Base-by-base conservation (phyloP, 164 flowering plant species). In the Pachysandra terminalis region DNA sequence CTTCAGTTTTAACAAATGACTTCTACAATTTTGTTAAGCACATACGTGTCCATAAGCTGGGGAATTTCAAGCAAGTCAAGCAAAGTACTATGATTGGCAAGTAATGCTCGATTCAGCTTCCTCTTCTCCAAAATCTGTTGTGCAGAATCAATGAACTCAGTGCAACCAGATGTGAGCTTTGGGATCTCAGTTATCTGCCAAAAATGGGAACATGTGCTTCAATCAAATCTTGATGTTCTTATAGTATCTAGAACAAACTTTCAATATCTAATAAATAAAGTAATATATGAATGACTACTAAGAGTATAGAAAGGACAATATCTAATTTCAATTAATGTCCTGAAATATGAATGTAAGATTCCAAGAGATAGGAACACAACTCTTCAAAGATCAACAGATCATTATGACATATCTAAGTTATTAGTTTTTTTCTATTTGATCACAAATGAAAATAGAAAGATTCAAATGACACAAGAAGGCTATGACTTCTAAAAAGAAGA, bases 31-130 rank as follows among this genome's bases (percentile, higher is more conserved):
- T 62, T 67, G n/a, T 56, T 56, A 75, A 81, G 24, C 65, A 85
- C 93, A 74, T 87, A 95, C 99, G 99, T 93, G 87, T 95, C 99
- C 98, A 95, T 92, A 70, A 95, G 97, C 82, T 95, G 99, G 78
- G 99, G 99, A 72, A 95, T 95, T 81, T 95, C 99, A 69, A 95
- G 98, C 84, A 95, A 82, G 84, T 95, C 99, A 73, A 95, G 98
- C 83, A 95, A 77, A 75, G 96, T 93, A 80, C 93, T 90, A 56
- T 95, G 99, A 76, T 92, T 92, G 22, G 89, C 88, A 25, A 95
- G 82, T 76, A 92, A 67, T 51, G 85, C 88, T 61, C 87, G 97
- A 79, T 95, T 93, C 87, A 89, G 74, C 83, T 87, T 93, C 80
- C 91, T 84, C 81, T 93, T 88, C 81, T 93, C 95, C 87, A 95